Conservation (phyloP, 108 stramenopile species). For the Discostella pseudostelligera region DNA sequence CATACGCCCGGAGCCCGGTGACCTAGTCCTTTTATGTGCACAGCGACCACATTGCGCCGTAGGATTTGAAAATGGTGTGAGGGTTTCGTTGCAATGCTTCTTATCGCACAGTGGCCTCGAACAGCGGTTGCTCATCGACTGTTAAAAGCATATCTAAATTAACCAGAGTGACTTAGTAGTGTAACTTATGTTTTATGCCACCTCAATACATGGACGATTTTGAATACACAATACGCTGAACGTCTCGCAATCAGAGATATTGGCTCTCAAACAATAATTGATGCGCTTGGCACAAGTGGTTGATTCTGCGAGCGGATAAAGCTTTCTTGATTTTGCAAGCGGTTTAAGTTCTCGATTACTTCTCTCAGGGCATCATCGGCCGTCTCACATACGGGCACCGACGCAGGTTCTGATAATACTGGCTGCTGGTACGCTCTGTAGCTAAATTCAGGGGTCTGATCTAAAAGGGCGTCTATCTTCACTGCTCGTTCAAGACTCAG, state of each 20-base stretch:
- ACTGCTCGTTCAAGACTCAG: conserved; percentile 81
- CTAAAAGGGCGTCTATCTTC: conserved; percentile 74
- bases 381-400: conserved; percentile 49
- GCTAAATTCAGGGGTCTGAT: conserved; percentile 58
- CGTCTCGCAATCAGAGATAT: no score
- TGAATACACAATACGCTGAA: no score
- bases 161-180: no score
- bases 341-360: conserved; percentile 28
- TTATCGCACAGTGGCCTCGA: conserved; percentile 60
- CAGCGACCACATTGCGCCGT: conserved; percentile 85
- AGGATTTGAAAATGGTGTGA: conserved; percentile 66
- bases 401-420: conserved; percentile 68
- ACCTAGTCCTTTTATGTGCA: conserved; percentile 79
- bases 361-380: conserved; percentile 17
- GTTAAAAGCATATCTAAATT: conserved; percentile 5
- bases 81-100: conserved; percentile 83
- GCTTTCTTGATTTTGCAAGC: conserved; percentile 3
- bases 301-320: no score
- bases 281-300: no score
- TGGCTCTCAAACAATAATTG: no score
- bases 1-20: conserved; percentile 67
- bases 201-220: no score
- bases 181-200: no score
- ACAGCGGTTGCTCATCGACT: conserved; percentile 68
- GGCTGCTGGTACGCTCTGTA: conserved; percentile 80